Conservation (phyloP, 495 filamentous ascomycete species). For the Daldinia caldariorum region DNA sequence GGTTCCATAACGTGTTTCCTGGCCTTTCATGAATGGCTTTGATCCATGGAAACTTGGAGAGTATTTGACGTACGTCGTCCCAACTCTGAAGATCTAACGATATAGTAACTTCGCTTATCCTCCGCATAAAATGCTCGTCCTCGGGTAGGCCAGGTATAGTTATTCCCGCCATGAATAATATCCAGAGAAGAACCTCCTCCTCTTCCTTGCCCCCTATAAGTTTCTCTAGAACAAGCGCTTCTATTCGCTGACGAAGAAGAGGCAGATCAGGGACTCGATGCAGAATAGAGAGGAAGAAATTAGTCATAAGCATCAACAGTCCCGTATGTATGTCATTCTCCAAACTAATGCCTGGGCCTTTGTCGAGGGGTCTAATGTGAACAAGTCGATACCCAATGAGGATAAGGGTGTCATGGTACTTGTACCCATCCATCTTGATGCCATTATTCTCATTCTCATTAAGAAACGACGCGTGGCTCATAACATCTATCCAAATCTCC, state of each 20-base stretch:
- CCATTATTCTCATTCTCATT: neutral
- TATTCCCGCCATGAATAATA: neutral
- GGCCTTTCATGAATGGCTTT: neutral
- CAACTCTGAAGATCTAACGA: neutral
- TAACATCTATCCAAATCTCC: neutral
- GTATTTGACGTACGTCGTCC: neutral
- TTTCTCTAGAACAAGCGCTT: neutral
- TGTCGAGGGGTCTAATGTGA: neutral
- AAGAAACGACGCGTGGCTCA: neutral
- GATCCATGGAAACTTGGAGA: neutral
- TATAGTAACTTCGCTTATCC: neutral
- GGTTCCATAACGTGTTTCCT: neutral
- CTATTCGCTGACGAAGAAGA: neutral
- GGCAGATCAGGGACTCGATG: neutral
- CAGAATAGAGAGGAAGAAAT: neutral
- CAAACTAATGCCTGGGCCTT: neutral
- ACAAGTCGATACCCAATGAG: neutral
- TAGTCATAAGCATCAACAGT: neutral
- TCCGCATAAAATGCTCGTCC: neutral
- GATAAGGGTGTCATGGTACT: conserved; percentile 3
- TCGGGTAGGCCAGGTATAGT: neutral
- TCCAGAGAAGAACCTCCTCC: neutral
- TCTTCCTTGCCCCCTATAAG: neutral
- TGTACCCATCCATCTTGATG: neutral
- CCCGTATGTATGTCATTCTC: neutral